Evolutionary conservation across 352 stramenopile genomes (phyloP).

Genomic region (Globisporangium megalacanthum): DNA sequence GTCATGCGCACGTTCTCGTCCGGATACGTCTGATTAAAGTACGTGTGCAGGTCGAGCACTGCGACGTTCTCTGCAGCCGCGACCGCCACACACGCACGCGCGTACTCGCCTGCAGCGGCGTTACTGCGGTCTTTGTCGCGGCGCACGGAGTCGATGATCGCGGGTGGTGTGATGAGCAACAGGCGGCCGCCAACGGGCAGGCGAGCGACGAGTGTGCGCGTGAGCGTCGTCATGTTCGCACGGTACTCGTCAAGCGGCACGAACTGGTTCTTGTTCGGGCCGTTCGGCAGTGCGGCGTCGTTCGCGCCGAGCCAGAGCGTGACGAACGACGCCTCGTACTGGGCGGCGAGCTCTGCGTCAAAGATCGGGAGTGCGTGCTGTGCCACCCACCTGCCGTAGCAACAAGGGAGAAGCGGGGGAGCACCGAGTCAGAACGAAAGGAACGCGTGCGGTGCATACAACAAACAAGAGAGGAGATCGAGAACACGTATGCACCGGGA

Average conservation of each 20-base stretch:
- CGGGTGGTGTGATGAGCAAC: constrained; percentile 40
- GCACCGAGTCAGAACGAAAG: too few species aligned
- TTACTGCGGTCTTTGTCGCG: constrained; percentile 35
- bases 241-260: constrained; percentile 41
- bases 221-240: constrained; percentile 28
- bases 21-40: constrained; percentile 33
- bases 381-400: constrained; percentile 25
- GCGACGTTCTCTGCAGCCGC: constrained; percentile 17
- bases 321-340: constrained; percentile 27
- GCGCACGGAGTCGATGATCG: constrained; percentile 29
- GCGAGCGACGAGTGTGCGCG: constrained; percentile 17
- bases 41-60: constrained; percentile 33
- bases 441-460: background rate
- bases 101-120: constrained; percentile 26
- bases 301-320: constrained; percentile 60
- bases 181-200: constrained; percentile 20
- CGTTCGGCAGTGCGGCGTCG: constrained; percentile 37
- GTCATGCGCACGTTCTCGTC: constrained; percentile 16
- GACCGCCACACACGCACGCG: constrained; percentile 27
- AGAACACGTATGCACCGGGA: constrained; percentile 17
- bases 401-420: background rate
- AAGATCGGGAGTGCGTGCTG: constrained; percentile 35
- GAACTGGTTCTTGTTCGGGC: constrained; percentile 23
- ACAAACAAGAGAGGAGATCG: background rate
- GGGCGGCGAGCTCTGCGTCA: constrained; percentile 24